Evolutionary conservation across 164 flowering plant species (phyloP).

Genomic region (Buxus sempervirens): DNA sequence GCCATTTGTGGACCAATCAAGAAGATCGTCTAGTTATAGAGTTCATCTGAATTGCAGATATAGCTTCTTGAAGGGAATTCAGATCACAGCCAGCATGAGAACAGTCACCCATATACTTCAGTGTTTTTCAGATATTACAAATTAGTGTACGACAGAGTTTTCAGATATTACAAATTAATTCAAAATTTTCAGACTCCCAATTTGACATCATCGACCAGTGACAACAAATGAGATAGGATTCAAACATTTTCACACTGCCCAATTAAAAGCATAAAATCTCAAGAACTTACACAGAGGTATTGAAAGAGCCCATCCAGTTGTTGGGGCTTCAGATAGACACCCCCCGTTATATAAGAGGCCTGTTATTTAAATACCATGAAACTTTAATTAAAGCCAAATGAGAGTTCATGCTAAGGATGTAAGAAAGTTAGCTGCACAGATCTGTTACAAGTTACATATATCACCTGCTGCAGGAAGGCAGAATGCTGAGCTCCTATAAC

Average conservation of each 20-base stretch:
- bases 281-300: slow-evolving; percentile 63
- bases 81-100: background rate
- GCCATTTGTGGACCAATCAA: background rate
- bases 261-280: background rate
- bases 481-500: slow-evolving; percentile 81
- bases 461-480: slow-evolving; percentile 96
- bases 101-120: background rate
- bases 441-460: background rate
- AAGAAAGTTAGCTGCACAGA: background rate
- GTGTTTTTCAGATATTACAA: background rate
- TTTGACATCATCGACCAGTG: background rate
- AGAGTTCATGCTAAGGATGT: background rate
- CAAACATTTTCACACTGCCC: background rate
- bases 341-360: slow-evolving; percentile 98
- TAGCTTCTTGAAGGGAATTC: background rate
- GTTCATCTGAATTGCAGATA: background rate
- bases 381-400: slow-evolving; percentile 10
- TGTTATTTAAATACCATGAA: slow-evolving; percentile 26
- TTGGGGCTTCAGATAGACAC: slow-evolving; percentile 88
- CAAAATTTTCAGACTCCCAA: background rate
- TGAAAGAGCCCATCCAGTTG: slow-evolving; percentile 81
- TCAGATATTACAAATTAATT: background rate
- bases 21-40: background rate
- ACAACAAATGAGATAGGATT: background rate
- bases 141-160: too few species aligned